Evolutionary conservation across 768 basidiomycete species (phyloP).

Genomic region (Dendrothele bispora): DNA sequence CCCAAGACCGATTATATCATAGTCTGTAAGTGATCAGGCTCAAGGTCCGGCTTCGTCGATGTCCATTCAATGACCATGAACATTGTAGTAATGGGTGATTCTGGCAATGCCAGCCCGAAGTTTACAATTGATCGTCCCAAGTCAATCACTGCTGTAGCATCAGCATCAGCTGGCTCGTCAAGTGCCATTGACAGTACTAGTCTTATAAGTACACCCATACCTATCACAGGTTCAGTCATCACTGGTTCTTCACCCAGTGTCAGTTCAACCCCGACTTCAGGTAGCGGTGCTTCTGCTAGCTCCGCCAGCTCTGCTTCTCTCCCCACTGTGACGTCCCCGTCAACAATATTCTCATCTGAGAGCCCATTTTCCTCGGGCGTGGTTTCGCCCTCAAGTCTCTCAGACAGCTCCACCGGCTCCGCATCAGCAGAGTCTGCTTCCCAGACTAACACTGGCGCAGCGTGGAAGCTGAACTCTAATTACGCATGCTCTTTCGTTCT

Average conservation of each 20-base stretch:
- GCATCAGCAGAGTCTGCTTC: not conserved
- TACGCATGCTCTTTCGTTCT: no score
- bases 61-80: slow-evolving; percentile 6
- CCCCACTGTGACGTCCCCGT: not conserved
- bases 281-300: not conserved
- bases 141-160: slow-evolving; percentile 21
- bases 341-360: not conserved
- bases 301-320: not conserved
- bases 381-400: not conserved
- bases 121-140: slow-evolving; percentile 53
- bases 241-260: not conserved
- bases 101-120: slow-evolving; percentile 57
- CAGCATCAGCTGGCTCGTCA: slow-evolving; percentile 1
- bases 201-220: no score
- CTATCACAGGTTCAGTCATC: no score
- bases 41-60: not conserved
- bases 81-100: slow-evolving; percentile 61
- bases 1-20: slow-evolving; percentile 54
- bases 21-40: slow-evolving; percentile 52
- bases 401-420: no score
- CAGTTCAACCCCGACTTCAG: not conserved
- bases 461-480: not conserved
- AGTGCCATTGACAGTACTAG: no score
- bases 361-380: not conserved
- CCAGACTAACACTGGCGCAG: not conserved